A percentile compares a stretch with the other conserved stretches of the same genome.
Evolutionary conservation across 345 rosid species (phyloP).

Genomic region (Eucalyptus grandis): DNA sequence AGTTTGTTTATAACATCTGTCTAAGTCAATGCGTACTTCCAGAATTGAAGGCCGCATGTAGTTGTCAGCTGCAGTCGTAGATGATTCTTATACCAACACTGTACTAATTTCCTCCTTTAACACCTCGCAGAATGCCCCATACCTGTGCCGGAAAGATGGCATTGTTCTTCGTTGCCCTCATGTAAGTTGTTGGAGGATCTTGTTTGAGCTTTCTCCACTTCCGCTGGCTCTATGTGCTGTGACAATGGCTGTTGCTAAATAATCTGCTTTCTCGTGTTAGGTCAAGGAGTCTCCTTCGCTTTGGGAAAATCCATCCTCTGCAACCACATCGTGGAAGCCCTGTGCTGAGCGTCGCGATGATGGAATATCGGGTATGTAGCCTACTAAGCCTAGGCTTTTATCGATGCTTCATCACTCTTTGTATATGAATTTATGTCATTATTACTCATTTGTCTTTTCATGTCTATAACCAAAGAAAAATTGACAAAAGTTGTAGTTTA

Average conservation of each 20-base stretch:
- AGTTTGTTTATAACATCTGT: neutral
- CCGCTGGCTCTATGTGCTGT: neutral
- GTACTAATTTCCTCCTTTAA: neutral
- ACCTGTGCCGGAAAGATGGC: constrained; percentile 92
- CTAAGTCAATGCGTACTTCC: neutral
- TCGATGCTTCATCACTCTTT: neutral
- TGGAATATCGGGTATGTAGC: constrained; percentile 58
- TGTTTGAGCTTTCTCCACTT: neutral
- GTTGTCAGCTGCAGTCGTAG: neutral
- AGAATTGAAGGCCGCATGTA: neutral
- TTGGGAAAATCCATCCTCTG: constrained; percentile 91
- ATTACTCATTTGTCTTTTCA: neutral
- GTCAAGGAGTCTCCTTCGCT: constrained; percentile 92
- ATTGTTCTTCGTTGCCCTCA: constrained; percentile 88
- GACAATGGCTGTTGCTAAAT: neutral
- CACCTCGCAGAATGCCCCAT: constrained; percentile 61
- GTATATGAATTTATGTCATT: neutral
- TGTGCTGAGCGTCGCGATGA: constrained; percentile 83
- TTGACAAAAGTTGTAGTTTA: neutral
- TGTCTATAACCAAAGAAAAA: neutral
- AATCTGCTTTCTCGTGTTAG: constrained; percentile 11
- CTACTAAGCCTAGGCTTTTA: neutral
- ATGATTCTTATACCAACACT: neutral
- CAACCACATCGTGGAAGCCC: constrained; percentile 99
- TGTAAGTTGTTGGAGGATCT: constrained; percentile 37